Conservation (phyloP, 23 red algal species). For the Agarophyton chilense region DNA sequence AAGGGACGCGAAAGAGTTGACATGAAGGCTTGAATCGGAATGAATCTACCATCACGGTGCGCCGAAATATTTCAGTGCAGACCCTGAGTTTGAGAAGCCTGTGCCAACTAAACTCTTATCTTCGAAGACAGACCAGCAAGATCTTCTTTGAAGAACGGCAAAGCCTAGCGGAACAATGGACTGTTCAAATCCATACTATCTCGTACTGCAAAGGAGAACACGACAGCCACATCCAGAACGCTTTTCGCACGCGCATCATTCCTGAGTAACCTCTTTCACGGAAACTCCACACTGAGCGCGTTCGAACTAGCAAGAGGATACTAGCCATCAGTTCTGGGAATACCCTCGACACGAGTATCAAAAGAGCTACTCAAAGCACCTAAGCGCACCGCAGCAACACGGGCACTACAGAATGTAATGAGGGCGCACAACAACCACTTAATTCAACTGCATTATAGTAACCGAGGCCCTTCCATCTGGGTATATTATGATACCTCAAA, state of each 20-base stretch:
- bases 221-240: neutral
- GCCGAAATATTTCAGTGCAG: constrained; percentile 3
- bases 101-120: neutral
- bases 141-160: constrained; percentile 13
- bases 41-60: constrained; percentile 31
- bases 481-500: neutral
- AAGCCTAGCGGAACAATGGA: constrained; percentile 34
- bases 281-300: constrained; percentile 14
- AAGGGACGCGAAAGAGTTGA: neutral
- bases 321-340: constrained; percentile 18
- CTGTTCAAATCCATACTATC: constrained; percentile 26
- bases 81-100: constrained; percentile 2
- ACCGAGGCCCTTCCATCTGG: neutral
- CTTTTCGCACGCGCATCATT: no score
- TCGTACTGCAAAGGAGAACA: neutral
- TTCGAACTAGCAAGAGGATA: constrained; percentile 53
- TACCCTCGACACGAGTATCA: neutral
- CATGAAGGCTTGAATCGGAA: neutral
- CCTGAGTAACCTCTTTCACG: constrained; percentile 26
- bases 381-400: neutral
- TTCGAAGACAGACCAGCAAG: neutral
- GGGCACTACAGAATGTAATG: neutral
- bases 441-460: neutral
- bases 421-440: neutral
- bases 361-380: constrained; percentile 14